Percentiles rank a stretch among this genome's conserved stretches.
Conservation (phyloP, 1,284 basidiomycete species). For the Cerioporus squamosus region DNA sequence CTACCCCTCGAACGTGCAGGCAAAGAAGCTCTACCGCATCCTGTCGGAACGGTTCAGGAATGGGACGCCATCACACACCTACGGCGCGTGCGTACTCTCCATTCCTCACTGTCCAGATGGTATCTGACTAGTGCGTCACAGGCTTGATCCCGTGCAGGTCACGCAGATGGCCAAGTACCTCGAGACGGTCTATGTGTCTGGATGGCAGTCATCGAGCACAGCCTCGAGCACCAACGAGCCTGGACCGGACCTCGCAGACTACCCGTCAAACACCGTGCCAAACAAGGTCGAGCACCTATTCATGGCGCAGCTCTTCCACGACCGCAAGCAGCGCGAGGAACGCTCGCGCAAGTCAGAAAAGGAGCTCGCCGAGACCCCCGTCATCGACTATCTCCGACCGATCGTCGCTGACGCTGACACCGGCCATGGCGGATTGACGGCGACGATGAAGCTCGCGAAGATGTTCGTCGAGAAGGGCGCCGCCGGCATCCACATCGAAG, state of each 20-base stretch:
- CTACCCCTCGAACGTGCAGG: constrained; percentile 88
- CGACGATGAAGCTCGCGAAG: constrained; percentile 76
- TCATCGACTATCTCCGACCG: constrained; percentile 67
- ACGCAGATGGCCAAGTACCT: constrained; percentile 99
- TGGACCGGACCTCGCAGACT: constrained; percentile 97
- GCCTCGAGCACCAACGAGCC: constrained; percentile 93
- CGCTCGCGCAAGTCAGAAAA: constrained; percentile 74
- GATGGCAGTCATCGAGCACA: constrained; percentile 95
- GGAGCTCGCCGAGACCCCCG: constrained; percentile 70
- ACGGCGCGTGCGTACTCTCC: constrained; percentile 85
- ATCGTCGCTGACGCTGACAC: constrained; percentile 75
- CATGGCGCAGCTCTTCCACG: constrained; percentile 89
- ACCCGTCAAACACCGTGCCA: constrained; percentile 93
- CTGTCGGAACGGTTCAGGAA: constrained; percentile 72
- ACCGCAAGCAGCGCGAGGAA: constrained; percentile 83
- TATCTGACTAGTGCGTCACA: constrained; percentile 35
- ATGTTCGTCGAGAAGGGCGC: constrained; percentile 81
- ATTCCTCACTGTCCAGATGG: neutral
- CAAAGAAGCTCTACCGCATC: constrained; percentile 85
- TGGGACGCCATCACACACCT: constrained; percentile 88
- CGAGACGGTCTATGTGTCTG: constrained; percentile 98
- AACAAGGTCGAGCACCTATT: constrained; percentile 91
- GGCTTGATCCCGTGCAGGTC: constrained; percentile 95
- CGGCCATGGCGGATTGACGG: constrained; percentile 67
- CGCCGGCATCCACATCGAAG: constrained; percentile 78